Conservation (phyloP, 1,284 basidiomycete genomes). For the Rhodotorula sp. region DNA sequence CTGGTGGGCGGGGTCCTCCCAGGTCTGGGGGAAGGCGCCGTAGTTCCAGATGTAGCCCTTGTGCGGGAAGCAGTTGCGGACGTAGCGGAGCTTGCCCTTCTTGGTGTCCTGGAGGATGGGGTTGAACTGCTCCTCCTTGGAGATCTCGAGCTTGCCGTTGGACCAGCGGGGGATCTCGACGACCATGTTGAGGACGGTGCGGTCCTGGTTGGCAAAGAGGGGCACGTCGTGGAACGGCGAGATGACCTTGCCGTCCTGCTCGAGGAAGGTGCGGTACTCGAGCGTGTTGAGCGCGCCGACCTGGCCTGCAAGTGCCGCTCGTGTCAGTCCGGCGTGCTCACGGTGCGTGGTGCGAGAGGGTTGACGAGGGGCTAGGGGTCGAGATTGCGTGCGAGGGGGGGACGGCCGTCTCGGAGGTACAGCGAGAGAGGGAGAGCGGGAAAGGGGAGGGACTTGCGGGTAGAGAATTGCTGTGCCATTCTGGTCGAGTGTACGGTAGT, state of each 20-base stretch:
- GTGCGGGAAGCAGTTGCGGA: slow-evolving; percentile 99
- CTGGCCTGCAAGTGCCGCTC: slow-evolving; percentile 26
- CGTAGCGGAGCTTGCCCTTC: slow-evolving; percentile 92
- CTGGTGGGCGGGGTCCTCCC: slow-evolving; percentile 86
- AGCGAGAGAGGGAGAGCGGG: not conserved
- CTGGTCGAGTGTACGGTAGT: not conserved
- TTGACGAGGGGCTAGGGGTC: not conserved
- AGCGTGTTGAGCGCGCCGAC: slow-evolving; percentile 88
- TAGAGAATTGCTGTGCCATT: not conserved
- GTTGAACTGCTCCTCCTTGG: slow-evolving; percentile 95
- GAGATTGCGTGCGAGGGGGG: not conserved
- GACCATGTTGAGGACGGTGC: slow-evolving; percentile 61
- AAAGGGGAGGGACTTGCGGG: not conserved
- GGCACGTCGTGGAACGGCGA: slow-evolving; percentile 96
- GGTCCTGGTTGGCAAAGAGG: slow-evolving; percentile 84
- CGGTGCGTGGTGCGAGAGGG: not conserved
- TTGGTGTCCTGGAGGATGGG: slow-evolving; percentile 99
- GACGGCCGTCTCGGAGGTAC: no score
- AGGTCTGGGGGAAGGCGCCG: slow-evolving; percentile 97
- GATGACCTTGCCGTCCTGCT: slow-evolving; percentile 78
- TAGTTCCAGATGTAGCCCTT: slow-evolving; percentile 93
- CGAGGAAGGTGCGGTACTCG: slow-evolving; percentile 92
- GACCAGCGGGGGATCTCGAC: slow-evolving; percentile 99
- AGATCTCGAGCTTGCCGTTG: slow-evolving; percentile 78
- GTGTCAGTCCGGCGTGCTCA: not conserved